These are phyloP conservation scores for Capsicum pubescens DNA, from an alignment of 257 asterid genomes.

Conservation along the genomic window DNA sequence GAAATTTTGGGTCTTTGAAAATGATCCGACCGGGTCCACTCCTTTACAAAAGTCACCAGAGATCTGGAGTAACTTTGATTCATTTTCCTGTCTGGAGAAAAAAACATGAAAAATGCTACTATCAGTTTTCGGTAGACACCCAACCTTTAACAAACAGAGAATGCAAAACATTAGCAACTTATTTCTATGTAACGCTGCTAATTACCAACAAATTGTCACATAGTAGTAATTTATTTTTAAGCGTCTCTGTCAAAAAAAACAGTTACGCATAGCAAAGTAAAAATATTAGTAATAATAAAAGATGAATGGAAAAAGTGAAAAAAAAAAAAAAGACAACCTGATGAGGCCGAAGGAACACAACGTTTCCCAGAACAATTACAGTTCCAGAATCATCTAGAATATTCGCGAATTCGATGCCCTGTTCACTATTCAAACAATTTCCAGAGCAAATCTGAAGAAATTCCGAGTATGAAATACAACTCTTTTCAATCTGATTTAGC, in stretches of 20 bases:
- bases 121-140: slow-evolving; percentile 25
- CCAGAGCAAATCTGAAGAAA: slow-evolving; percentile 37
- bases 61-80: slow-evolving; percentile 30
- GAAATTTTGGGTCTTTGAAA: slow-evolving; percentile 17
- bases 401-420: slow-evolving; percentile 31
- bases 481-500: slow-evolving; percentile 22
- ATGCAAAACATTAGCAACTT: too few species aligned
- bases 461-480: slow-evolving; percentile 30
- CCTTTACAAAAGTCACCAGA: slow-evolving; percentile 29
- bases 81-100: slow-evolving; percentile 31
- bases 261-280: background rate
- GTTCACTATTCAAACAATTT: slow-evolving; percentile 22
- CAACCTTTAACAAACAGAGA: background rate
- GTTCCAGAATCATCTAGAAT: slow-evolving; percentile 37
- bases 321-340: slow-evolving; percentile 31
- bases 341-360: slow-evolving; percentile 39
- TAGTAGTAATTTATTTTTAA: background rate
- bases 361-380: slow-evolving; percentile 35
- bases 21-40: slow-evolving; percentile 31
- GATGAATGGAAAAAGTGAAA: background rate
- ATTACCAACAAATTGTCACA: slow-evolving; percentile 11
- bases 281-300: background rate
- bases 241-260: background rate
- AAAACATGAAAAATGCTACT: slow-evolving; percentile 29
- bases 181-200: background rate